phyloP scores from a whole-genome alignment of 1,284 basidiomycete species.

The Boletellus sp. region DNA sequence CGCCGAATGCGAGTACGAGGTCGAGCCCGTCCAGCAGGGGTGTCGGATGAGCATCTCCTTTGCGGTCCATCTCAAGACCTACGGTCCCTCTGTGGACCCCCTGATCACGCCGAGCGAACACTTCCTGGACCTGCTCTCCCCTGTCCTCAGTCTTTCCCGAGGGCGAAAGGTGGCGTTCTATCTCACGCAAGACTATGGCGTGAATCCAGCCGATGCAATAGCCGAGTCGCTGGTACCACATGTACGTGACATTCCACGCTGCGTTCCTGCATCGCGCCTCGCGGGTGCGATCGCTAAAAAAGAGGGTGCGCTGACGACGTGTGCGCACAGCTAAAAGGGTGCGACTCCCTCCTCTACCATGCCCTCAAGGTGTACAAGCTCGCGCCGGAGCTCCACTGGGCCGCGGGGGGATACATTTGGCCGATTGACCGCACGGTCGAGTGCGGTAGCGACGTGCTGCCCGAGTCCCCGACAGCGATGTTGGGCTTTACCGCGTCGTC shows the following conservation, averaged over 20 bases:
- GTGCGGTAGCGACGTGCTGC: conserved; percentile 45
- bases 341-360: conserved; percentile 70
- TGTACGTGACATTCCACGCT: conserved; percentile 43
- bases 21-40: conserved; percentile 67
- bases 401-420: conserved; percentile 78
- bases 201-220: conserved; percentile 65
- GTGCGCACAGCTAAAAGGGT: conserved; percentile 60
- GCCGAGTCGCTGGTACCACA: conserved; percentile 68
- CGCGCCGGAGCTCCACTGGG: conserved; percentile 69
- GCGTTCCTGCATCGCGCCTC: conserved; percentile 1
- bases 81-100: conserved; percentile 59
- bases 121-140: conserved; percentile 66
- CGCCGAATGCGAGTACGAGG: conserved; percentile 68
- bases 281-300: conserved; percentile 10
- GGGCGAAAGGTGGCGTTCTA: conserved; percentile 71
- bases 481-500: conserved; percentile 32
- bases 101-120: conserved; percentile 67
- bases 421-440: conserved; percentile 67
- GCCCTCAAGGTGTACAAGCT: conserved; percentile 74
- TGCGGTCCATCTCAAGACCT: conserved; percentile 63
- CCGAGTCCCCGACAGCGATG: conserved; percentile 34
- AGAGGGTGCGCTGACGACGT: conserved; percentile 17
- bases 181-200: conserved; percentile 63
- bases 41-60: conserved; percentile 68
- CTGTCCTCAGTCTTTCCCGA: conserved; percentile 64